Evolutionary conservation across 352 stramenopile species (phyloP), one percentile per base, ranked within the genome.

Genomic region (Pythium sukuiense): DNA sequence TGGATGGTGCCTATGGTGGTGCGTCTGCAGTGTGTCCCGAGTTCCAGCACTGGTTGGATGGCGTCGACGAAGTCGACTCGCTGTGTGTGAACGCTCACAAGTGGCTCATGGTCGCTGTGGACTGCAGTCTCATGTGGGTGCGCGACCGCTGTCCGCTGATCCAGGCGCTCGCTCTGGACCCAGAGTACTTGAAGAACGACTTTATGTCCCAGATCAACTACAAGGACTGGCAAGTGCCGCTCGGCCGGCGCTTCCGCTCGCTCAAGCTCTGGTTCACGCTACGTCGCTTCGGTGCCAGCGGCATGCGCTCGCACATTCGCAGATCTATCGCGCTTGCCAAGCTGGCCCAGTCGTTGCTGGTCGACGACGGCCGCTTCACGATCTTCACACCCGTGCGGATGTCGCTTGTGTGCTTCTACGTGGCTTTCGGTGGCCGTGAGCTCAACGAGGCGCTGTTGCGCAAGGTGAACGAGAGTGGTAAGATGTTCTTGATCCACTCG

Each of bases 221-320:
- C 72, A 87, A 90, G 54, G 81, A 93, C 72, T 93, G 83, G 80
- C 84, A 93, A 53, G 76, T 93, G 29, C 76, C 77, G n/a, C 74
- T 92, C 16, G 81, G 82, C 7, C 76, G 82, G 14, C 76, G 79
- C n/a, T 92, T 91, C 67, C 79, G 80, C 55, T 68, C 74, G 30
- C 72, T 92, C 41, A 92, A 90, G 75, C 68, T 90, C 32, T 92
- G 76, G 76, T 90, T 89, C 64, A 87, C 82, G 18, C 74, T 90
- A 55, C 77, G 83, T 52, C 79, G 77, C 57, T 85, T 90, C 32
- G 84, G 84, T 13, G 77, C 81, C 9, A 63, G 62, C 24, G 82
- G 81, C 2, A 65, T 92, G 12, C 79, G 81, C 11, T 57, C 60
- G 26, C 80, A 88, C 57, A 85, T 90, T 32, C 77, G 74, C 20